Evolutionary conservation across 257 asterid species (phyloP).

Genomic region (Striga asiatica): DNA sequence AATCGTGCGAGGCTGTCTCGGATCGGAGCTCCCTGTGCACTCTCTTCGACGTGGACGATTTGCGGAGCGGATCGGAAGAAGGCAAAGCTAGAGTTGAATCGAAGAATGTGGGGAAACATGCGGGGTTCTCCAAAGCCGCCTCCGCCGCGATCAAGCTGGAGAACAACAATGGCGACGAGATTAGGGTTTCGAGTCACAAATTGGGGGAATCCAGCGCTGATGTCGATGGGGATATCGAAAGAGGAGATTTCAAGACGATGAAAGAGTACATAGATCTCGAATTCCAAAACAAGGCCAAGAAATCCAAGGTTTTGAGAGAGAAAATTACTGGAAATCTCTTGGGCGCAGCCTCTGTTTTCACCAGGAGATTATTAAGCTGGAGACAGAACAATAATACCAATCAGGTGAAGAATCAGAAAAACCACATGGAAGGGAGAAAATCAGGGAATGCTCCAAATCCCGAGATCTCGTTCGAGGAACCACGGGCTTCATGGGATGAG

Average conservation of each 20-base stretch:
- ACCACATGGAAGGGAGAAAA: slow-evolving; percentile 13
- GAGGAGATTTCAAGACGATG: slow-evolving; percentile 79
- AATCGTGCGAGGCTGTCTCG: slow-evolving; percentile 66
- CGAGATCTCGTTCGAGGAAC: slow-evolving; percentile 68
- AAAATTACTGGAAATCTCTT: slow-evolving; percentile 52
- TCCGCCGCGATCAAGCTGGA: slow-evolving; percentile 29
- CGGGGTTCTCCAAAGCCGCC: slow-evolving; percentile 35
- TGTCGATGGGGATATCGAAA: slow-evolving; percentile 30
- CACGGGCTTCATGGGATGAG: slow-evolving; percentile 98
- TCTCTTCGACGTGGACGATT: slow-evolving; percentile 56
- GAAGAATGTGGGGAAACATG: slow-evolving; percentile 57
- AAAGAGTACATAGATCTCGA: slow-evolving; percentile 90
- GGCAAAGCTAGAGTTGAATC: slow-evolving; percentile 48
- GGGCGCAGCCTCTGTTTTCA: slow-evolving; percentile 76
- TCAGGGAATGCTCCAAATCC: slow-evolving; percentile 26
- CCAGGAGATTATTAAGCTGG: slow-evolving; percentile 78
- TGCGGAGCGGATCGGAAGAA: slow-evolving; percentile 33
- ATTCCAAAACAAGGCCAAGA: slow-evolving; percentile 35
- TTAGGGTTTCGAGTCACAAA: slow-evolving; percentile 26
- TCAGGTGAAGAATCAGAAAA: slow-evolving; percentile 29
- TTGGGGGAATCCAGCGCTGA: slow-evolving; percentile 16
- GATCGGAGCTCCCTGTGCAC: slow-evolving; percentile 40
- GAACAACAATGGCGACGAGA: slow-evolving; percentile 7
- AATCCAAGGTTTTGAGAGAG: slow-evolving; percentile 49
- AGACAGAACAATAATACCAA: slow-evolving; percentile 35